Evolutionary conservation across 1,139 yeast genomes (phyloP).

Genomic region (Taiozyma sp.): DNA sequence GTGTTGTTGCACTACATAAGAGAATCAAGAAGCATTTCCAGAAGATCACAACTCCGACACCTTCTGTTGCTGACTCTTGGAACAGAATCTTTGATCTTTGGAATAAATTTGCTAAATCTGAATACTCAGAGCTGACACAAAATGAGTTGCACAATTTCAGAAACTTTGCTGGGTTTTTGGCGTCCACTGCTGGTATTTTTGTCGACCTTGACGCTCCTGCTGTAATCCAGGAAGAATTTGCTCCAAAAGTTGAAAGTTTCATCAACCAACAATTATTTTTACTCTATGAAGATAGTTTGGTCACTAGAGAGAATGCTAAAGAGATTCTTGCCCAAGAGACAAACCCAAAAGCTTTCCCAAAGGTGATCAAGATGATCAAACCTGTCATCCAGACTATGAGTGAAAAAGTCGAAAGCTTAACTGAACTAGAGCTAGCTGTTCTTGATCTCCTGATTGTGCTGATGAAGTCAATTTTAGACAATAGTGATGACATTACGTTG

Average conservation of each 20-base stretch:
- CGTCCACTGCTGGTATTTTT: conserved; percentile 55
- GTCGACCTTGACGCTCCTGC: conserved; percentile 32
- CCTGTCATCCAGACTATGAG: conserved; percentile 23
- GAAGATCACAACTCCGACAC: conserved; percentile 53
- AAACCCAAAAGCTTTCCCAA: conserved; percentile 37
- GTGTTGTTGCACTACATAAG: conserved; percentile 74
- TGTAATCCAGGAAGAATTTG: conserved; percentile 31
- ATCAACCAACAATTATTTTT: conserved; percentile 36
- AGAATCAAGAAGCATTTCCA: conserved; percentile 52
- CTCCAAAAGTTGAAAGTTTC: conserved; percentile 47
- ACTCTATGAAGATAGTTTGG: conserved; percentile 46
- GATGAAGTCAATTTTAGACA: conserved; percentile 35
- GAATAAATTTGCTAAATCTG: conserved; percentile 30
- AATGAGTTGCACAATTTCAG: conserved; percentile 40
- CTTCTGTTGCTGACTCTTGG: conserved; percentile 61
- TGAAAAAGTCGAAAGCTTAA: conserved; percentile 13
- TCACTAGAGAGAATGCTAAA: conserved; percentile 45
- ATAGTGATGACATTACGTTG: conserved; percentile 34
- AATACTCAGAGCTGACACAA: conserved; percentile 22
- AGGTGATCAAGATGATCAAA: conserved; percentile 29
- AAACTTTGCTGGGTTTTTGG: conserved; percentile 59
- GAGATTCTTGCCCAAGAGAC: conserved; percentile 43
- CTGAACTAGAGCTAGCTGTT: conserved; percentile 29
- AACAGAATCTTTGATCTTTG: conserved; percentile 53
- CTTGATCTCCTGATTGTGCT: conserved; percentile 38